These are phyloP conservation scores for Penicillium sumatraense DNA, from an alignment of 2,329 filamentous ascomycete species.

Conservation along the genomic window DNA sequence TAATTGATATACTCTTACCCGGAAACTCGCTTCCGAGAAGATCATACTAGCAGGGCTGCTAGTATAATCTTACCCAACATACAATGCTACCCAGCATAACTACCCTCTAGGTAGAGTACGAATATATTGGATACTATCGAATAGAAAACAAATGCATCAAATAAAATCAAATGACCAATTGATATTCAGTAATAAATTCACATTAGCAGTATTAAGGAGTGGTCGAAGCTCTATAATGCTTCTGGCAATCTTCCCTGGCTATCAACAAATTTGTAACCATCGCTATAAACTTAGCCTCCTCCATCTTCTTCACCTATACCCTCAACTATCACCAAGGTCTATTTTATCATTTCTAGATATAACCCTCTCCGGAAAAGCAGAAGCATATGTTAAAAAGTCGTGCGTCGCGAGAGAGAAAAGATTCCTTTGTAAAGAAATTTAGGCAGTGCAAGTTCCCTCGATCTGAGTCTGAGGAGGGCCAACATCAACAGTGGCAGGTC, in stretches of 20 bases:
- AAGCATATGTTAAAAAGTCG: neutral
- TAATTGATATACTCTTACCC: neutral
- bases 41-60: too few species aligned
- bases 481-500: slow-evolving; percentile 22
- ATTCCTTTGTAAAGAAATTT: neutral
- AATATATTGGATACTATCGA: too few species aligned
- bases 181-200: neutral
- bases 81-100: too few species aligned
- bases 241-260: neutral
- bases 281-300: too few species aligned
- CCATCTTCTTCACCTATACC: neutral
- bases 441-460: slow-evolving; percentile 18
- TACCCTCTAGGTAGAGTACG: too few species aligned
- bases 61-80: too few species aligned
- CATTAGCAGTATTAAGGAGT: neutral
- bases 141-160: too few species aligned
- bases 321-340: neutral
- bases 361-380: neutral
- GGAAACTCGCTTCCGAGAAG: neutral
- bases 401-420: neutral
- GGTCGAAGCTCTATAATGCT: slow-evolving; percentile 4
- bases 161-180: neutral
- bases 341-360: neutral
- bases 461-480: slow-evolving; percentile 31
- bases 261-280: too few species aligned